These are phyloP conservation scores for Daldinia concentrica DNA, from an alignment of 495 filamentous ascomycete species.

Conservation along the genomic window DNA sequence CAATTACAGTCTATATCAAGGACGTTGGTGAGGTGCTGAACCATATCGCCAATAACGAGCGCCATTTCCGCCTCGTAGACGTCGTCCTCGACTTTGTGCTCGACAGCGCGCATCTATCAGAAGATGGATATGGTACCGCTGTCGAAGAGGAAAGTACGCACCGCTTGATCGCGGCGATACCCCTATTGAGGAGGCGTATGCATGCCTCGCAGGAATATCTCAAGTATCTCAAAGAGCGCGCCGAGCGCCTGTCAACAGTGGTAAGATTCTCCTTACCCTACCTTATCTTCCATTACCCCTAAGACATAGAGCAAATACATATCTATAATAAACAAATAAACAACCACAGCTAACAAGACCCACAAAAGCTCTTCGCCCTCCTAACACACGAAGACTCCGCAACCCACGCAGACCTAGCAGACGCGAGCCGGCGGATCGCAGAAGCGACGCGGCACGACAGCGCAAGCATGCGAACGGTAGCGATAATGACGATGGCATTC, in stretches of 20 bases:
- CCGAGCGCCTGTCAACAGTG: slow-evolving; percentile 39
- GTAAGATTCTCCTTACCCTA: slow-evolving; percentile 7
- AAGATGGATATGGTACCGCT: not conserved
- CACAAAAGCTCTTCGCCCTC: slow-evolving; percentile 38
- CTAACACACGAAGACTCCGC: slow-evolving; percentile 43
- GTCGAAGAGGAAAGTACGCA: slow-evolving; percentile 5
- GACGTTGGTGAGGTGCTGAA: slow-evolving; percentile 33
- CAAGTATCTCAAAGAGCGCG: slow-evolving; percentile 37
- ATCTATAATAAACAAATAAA: not conserved
- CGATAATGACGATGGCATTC: slow-evolving; percentile 52
- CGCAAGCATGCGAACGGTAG: slow-evolving; percentile 51
- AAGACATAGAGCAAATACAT: not conserved
- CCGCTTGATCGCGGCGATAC: slow-evolving; percentile 28
- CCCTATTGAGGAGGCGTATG: slow-evolving; percentile 32
- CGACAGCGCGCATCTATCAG: slow-evolving; percentile 18
- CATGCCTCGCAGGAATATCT: slow-evolving; percentile 41
- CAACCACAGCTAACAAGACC: not conserved
- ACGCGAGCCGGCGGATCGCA: slow-evolving; percentile 42
- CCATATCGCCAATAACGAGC: slow-evolving; percentile 32
- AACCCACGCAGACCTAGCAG: slow-evolving; percentile 32
- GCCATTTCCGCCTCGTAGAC: slow-evolving; percentile 33
- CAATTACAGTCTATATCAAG: slow-evolving; percentile 29
- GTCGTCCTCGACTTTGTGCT: slow-evolving; percentile 23
- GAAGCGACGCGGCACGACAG: slow-evolving; percentile 48
- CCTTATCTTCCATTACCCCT: not conserved